These are phyloP conservation scores for Closterium sp. DNA, from an alignment of 139 green algal genomes.

Conservation along the genomic window DNA sequence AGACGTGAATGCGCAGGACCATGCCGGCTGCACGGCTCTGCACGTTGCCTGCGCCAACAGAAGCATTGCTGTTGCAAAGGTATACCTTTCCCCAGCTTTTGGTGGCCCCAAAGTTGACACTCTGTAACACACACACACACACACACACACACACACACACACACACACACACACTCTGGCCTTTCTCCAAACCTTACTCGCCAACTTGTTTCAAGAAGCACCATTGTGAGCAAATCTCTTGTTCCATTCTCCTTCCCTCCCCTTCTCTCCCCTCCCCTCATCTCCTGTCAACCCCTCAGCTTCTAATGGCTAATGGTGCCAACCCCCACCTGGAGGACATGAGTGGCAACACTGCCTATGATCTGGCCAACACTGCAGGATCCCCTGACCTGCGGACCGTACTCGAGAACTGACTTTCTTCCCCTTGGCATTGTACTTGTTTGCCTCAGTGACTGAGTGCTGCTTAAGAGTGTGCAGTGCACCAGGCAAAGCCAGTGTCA, in stretches of 20 bases:
- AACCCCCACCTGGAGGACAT: neutral
- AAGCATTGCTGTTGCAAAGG: neutral
- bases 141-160: no score
- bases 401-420: no score
- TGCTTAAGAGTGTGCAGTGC: no score
- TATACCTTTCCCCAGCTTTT: neutral
- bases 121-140: no score
- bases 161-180: no score
- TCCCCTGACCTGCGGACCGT: neutral
- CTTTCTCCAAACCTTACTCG: no score
- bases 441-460: no score
- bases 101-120: no score
- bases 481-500: no score
- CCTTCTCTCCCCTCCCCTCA: neutral
- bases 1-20: slow-evolving; percentile 1
- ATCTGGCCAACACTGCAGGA: neutral
- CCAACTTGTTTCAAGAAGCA: no score
- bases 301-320: neutral
- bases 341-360: neutral
- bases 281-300: neutral
- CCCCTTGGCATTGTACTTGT: no score
- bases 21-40: neutral
- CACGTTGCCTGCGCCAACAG: neutral
- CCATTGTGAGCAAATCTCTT: neutral
- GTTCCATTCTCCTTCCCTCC: neutral